Base-by-base conservation (phyloP, 2,329 filamentous ascomycete species). In the Alternaria ethzedia region DNA sequence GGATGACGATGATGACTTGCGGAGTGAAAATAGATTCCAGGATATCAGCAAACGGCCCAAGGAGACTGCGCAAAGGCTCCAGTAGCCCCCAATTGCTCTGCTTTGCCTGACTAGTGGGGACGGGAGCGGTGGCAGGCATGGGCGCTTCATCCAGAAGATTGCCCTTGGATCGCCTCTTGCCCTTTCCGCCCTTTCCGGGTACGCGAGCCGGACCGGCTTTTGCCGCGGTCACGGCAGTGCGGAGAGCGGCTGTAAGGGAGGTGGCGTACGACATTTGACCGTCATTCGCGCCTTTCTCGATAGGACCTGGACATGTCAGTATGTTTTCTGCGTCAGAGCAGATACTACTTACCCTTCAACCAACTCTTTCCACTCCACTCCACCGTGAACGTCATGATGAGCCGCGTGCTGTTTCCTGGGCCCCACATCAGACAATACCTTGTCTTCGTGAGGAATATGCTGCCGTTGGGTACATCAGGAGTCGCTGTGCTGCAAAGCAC, bases 341-440 rank as follows among this genome's bases (percentile, higher is more conserved):
- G 46, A 25, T 26, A n/a, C 23, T n/a, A 49, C 17, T 25, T 84
- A 96, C 94, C 93, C 83, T 96, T 97, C 49, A 99, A 83, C 96
- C 96, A 99, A 83, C 94, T 97, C 85, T 98, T 99, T 72, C 94
- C 94, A 4, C 91, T 90, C 96, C 96, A 99, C 76, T 99, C 96
- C 46, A 97, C 92, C 3, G 89, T 91, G 78, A 93, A 97, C 70
- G 91, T 97, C 82, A 95, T 91, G 65, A 96, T 89, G 28, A 99
- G 83, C 26, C 94, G 88, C 1, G 96, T 99, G 43, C 89, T 84
- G 74, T 97, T 97, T 66, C 90, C 90, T 54, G 96, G 89, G 5
- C 90, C 94, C 96, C 96, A 99, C 55, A 92, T 92, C 21, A 99
- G 85, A 75, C 96, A 97, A 76, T 98, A 99, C 71, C 91, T 92